These are phyloP conservation scores for Dryadomyces quercivorus DNA, from an alignment of 2,329 filamentous ascomycete genomes.

Conservation along the genomic window DNA sequence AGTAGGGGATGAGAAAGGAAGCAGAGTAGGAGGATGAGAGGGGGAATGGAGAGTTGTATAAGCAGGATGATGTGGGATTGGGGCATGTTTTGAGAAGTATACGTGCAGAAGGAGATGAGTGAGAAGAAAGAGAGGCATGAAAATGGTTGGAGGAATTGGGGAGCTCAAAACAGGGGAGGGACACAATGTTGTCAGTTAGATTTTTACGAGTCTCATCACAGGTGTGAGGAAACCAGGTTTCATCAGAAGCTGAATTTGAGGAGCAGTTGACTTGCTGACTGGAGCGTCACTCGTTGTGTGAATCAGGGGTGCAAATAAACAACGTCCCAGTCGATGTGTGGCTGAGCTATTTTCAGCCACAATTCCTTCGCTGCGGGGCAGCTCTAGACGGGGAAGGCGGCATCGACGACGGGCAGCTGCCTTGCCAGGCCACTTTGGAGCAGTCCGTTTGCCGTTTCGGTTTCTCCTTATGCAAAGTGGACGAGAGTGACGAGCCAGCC, in stretches of 20 bases:
- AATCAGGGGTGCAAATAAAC: neutral
- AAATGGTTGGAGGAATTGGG: too few species aligned
- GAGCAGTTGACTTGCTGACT: too few species aligned
- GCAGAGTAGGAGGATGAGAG: neutral
- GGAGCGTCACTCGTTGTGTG: too few species aligned
- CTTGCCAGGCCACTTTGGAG: neutral
- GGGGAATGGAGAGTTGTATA: neutral
- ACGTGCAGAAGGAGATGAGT: neutral
- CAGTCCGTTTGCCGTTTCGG: too few species aligned
- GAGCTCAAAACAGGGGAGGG: too few species aligned
- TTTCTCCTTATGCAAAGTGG: neutral
- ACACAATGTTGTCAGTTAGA: too few species aligned
- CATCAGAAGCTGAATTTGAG: too few species aligned
- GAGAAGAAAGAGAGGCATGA: too few species aligned
- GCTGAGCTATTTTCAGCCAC: neutral
- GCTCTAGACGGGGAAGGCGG: neutral
- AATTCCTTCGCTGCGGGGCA: neutral
- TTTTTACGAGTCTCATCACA: too few species aligned
- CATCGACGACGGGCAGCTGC: neutral
- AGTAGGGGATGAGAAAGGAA: neutral
- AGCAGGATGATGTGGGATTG: neutral
- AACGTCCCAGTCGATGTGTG: neutral
- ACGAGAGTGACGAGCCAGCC: neutral
- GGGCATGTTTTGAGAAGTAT: neutral
- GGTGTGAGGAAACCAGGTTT: too few species aligned